Conservation (phyloP, 331 rosid genomes). For the Malus hybrid region DNA sequence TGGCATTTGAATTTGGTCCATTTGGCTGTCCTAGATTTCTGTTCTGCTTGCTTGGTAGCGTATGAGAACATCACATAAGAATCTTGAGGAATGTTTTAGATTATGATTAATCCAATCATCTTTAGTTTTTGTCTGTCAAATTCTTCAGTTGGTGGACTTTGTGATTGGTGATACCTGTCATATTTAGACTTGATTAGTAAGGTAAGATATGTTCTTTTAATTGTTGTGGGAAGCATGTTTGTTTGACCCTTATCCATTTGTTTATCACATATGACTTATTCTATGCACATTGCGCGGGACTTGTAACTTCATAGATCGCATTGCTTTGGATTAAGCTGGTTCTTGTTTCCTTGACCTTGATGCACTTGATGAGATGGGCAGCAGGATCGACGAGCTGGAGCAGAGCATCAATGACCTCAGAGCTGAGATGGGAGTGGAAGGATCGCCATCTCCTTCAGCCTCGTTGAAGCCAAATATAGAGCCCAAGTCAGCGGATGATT, state of each 20-base stretch:
- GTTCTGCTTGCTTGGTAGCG: neutral
- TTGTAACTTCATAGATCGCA: neutral
- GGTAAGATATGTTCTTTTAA: neutral
- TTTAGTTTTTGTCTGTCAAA: neutral
- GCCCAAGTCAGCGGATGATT: constrained; percentile 17
- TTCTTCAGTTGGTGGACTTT: neutral
- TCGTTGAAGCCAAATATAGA: constrained; percentile 18
- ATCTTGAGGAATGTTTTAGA: neutral
- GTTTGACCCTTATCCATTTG: neutral
- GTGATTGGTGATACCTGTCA: neutral
- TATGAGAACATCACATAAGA: neutral
- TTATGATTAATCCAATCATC: neutral
- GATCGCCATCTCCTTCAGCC: constrained; percentile 24
- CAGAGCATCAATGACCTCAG: constrained; percentile 40
- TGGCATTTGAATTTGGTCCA: neutral
- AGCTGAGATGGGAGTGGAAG: constrained; percentile 38
- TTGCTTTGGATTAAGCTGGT: neutral
- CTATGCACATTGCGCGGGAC: neutral
- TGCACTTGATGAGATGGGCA: constrained; percentile 47
- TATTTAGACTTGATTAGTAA: neutral
- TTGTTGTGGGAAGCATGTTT: constrained; percentile 1
- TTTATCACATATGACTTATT: neutral
- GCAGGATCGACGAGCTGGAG: constrained; percentile 43
- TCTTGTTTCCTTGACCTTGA: constrained; percentile 32
- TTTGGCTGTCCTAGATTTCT: neutral